phyloP scores from a whole-genome alignment of 2,329 filamentous ascomycete genomes.

The Penicillium verrucosum region DNA sequence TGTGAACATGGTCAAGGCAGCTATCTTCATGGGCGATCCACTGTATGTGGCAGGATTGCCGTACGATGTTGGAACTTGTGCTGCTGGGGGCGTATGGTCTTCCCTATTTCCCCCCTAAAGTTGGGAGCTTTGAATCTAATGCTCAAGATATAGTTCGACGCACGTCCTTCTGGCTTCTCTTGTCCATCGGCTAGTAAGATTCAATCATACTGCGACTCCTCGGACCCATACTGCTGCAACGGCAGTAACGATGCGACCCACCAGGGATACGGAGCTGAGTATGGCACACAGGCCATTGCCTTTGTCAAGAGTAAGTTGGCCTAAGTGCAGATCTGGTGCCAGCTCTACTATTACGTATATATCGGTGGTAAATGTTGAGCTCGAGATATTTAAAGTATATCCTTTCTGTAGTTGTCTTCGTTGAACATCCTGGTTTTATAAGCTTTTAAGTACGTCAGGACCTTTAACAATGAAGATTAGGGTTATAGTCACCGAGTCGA shows the following conservation, averaged over 20 bases:
- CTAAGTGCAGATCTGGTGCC: background rate
- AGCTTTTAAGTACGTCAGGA: background rate
- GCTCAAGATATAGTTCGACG: constrained; percentile 53
- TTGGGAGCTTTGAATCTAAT: background rate
- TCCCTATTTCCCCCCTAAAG: background rate
- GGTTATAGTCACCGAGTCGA: background rate
- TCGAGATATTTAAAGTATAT: background rate
- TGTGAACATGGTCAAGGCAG: constrained; percentile 58
- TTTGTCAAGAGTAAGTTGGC: constrained; percentile 53
- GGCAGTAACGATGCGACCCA: constrained; percentile 60
- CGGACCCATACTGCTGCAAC: constrained; percentile 65
- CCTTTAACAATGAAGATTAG: no score
- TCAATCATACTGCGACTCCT: constrained; percentile 62
- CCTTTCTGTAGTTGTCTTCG: background rate
- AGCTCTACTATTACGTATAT: background rate
- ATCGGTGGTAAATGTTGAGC: background rate
- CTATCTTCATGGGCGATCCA: constrained; percentile 64
- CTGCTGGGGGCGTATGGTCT: constrained; percentile 55
- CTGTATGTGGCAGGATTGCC: constrained; percentile 54
- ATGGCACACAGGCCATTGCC: constrained; percentile 56
- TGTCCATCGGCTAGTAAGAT: constrained; percentile 58
- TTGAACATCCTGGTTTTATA: background rate
- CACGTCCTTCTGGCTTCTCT: constrained; percentile 55
- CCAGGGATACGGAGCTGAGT: constrained; percentile 60
- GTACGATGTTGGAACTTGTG: constrained; percentile 62